phyloP scores from a whole-genome alignment of 305 asterid genomes.

The Fraxinus nigra region DNA sequence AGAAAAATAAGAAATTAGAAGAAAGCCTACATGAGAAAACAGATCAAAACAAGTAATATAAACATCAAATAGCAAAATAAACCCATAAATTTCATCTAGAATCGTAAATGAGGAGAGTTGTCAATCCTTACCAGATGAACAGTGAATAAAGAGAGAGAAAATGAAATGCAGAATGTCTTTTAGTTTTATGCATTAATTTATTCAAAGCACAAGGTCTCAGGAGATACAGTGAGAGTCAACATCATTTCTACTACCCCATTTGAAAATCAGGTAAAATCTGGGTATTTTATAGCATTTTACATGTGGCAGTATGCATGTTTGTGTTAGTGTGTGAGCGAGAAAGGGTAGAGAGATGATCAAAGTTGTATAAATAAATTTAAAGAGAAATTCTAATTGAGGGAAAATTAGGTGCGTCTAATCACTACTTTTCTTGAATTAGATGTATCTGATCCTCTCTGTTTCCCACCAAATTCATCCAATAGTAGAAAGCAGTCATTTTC shows the following conservation, averaged over 20 bases:
- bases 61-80: not conserved
- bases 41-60: constrained; percentile 5
- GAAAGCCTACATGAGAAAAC: constrained; percentile 28
- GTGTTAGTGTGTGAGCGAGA: constrained; percentile 19
- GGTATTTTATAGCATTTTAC: constrained; percentile 27
- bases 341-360: not conserved
- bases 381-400: constrained; percentile 32
- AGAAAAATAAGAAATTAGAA: constrained; percentile 18
- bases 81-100: constrained; percentile 13
- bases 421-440: constrained; percentile 26
- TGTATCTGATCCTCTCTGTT: constrained; percentile 10
- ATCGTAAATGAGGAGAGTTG: constrained; percentile 6
- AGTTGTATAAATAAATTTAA: not conserved
- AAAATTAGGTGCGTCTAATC: constrained; percentile 50
- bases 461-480: constrained; percentile 15
- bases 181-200: not conserved
- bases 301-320: not conserved
- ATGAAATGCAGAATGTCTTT: not conserved
- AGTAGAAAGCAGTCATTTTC: not conserved
- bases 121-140: constrained; percentile 33
- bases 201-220: constrained; percentile 22
- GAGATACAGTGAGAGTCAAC: constrained; percentile 28
- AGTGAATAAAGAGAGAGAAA: constrained; percentile 21
- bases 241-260: constrained; percentile 32
- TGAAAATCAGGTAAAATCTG: not conserved